Conservation (phyloP, 2,329 filamentous ascomycete species). For the Cladophialophora yegresii region DNA sequence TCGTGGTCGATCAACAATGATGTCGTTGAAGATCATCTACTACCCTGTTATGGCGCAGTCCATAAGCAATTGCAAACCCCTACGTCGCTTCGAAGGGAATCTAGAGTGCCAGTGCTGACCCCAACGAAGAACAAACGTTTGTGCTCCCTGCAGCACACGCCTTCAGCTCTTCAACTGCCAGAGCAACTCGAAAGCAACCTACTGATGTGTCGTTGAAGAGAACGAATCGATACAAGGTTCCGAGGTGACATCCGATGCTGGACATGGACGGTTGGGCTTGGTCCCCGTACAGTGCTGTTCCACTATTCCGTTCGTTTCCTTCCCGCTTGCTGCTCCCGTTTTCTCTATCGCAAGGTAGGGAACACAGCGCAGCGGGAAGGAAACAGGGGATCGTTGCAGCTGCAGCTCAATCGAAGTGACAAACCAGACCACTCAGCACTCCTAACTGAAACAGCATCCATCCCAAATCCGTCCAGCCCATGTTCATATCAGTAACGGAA, state of each 20-base stretch:
- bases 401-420: background rate
- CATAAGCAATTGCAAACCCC: slow-evolving; percentile 26
- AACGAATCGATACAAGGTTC: background rate
- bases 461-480: too few species aligned
- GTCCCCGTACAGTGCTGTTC: too few species aligned
- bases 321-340: background rate
- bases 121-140: slow-evolving; percentile 26
- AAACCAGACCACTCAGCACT: background rate
- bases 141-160: slow-evolving; percentile 28
- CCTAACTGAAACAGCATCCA: background rate
- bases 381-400: background rate
- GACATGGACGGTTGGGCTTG: too few species aligned
- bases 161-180: slow-evolving; percentile 19
- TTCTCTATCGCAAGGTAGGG: background rate
- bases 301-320: background rate
- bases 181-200: slow-evolving; percentile 3
- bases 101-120: slow-evolving; percentile 24
- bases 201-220: background rate
- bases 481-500: background rate
- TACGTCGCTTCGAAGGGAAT: slow-evolving; percentile 17
- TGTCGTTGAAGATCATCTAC: slow-evolving; percentile 22
- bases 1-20: slow-evolving; percentile 8
- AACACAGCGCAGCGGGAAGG: background rate
- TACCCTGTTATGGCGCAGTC: slow-evolving; percentile 14
- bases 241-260: background rate